A percentile compares a stretch with the other conserved stretches of the same genome.
Conservation (phyloP, 1,284 basidiomycete genomes). For the Ceraceosorus bombacis region DNA sequence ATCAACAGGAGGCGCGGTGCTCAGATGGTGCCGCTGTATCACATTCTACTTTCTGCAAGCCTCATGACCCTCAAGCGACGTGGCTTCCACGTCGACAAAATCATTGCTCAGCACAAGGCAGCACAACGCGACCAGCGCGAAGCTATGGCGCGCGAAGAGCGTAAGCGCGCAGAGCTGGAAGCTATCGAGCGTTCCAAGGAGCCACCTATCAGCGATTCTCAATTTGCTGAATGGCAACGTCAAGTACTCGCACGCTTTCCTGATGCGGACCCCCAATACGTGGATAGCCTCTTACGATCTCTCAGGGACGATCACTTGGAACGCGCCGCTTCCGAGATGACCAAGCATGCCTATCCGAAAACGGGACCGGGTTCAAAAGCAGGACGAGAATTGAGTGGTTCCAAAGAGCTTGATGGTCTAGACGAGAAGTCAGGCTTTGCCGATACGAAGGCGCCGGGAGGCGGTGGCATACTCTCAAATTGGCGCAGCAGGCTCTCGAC, state of each 20-base stretch:
- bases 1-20: conserved; percentile 39
- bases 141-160: conserved; percentile 35
- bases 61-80: conserved; percentile 72
- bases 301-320: conserved; percentile 40
- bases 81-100: conserved; percentile 74
- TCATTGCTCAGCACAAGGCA: conserved; percentile 68
- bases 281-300: conserved; percentile 32
- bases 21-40: conserved; percentile 61
- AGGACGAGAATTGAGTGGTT: neutral
- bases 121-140: conserved; percentile 62
- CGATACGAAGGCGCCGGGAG: conserved; percentile 2
- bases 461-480: conserved; percentile 19
- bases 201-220: conserved; percentile 4
- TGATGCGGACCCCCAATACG: conserved; percentile 42
- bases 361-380: neutral
- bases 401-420: neutral
- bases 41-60: conserved; percentile 86
- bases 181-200: conserved; percentile 18
- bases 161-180: conserved; percentile 31
- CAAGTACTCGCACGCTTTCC: conserved; percentile 46
- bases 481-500: conserved; percentile 13
- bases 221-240: conserved; percentile 19
- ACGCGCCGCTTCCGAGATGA: conserved; percentile 42
- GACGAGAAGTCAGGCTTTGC: conserved; percentile 2
- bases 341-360: conserved; percentile 30